phyloP scores from a whole-genome alignment of 169 alveolate genomes.

The Plasmodium billcollinsi region DNA sequence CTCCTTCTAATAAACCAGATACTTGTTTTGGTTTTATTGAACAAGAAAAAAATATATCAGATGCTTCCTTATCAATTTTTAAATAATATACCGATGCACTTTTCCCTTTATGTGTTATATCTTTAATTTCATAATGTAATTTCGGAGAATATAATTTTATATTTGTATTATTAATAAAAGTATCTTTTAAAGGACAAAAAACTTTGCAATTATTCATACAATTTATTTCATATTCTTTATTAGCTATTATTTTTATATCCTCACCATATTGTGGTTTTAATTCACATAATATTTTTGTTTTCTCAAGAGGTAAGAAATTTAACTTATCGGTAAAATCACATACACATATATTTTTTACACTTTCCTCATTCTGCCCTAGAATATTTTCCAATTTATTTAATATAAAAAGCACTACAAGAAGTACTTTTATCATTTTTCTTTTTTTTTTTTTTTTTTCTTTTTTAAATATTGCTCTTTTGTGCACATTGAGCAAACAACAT shows the following conservation, averaged over 20 bases:
- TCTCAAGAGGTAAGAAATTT: slow-evolving; percentile 18
- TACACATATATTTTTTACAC: slow-evolving; percentile 10
- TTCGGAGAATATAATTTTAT: slow-evolving; percentile 30
- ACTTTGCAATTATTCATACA: slow-evolving; percentile 49
- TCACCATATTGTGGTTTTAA: slow-evolving; percentile 61
- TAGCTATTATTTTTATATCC: slow-evolving; percentile 42
- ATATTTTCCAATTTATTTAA: neutral
- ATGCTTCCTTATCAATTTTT: slow-evolving; percentile 36
- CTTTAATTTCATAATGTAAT: slow-evolving; percentile 15
- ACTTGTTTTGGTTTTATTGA: slow-evolving; percentile 49
- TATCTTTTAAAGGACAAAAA: slow-evolving; percentile 44
- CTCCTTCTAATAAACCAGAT: slow-evolving; percentile 55
- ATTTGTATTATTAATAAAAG: slow-evolving; percentile 23
- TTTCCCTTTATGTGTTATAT: slow-evolving; percentile 13
- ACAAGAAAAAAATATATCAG: slow-evolving; percentile 60
- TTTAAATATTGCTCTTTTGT: no score
- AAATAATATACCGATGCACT: slow-evolving; percentile 27
- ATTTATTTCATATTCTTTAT: slow-evolving; percentile 48
- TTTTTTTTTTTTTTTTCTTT: neutral
- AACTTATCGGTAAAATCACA: slow-evolving; percentile 63
- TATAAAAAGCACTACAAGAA: neutral
- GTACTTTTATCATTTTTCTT: neutral
- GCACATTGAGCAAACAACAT: no score
- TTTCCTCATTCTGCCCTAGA: neutral
- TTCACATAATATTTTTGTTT: slow-evolving; percentile 47